Evolutionary conservation across 1,284 basidiomycete genomes (phyloP).

Genomic region (Rhodotorula sp.): DNA sequence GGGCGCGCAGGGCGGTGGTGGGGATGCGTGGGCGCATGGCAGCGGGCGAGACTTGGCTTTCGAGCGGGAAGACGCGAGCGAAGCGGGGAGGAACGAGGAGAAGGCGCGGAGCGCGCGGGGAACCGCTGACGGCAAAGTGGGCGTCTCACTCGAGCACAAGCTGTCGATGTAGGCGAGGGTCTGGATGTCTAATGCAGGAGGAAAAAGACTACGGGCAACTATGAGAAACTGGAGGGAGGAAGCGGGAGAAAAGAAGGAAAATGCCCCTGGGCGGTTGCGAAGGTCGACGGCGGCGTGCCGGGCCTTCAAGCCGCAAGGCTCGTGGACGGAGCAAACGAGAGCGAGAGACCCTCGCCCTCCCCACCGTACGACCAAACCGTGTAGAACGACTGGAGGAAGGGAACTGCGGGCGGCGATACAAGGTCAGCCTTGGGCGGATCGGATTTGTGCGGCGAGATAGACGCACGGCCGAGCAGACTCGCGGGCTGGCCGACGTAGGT

Average conservation of each 20-base stretch:
- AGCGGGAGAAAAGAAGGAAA: background rate
- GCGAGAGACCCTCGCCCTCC: background rate
- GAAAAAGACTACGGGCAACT: no score
- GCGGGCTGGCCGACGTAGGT: background rate
- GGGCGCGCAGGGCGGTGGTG: background rate
- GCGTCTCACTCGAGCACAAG: no score
- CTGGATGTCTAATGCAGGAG: no score
- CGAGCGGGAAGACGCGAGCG: constrained; percentile 16
- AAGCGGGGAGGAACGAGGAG: constrained; percentile 9
- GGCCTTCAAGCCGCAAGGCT: background rate
- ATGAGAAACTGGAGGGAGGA: no score
- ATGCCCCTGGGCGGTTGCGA: background rate
- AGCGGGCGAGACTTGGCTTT: background rate
- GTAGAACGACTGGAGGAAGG: constrained; percentile 2
- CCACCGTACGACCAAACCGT: background rate
- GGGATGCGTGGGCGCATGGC: background rate
- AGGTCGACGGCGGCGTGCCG: background rate
- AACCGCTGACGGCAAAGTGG: background rate
- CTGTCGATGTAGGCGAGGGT: no score
- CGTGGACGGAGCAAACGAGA: background rate
- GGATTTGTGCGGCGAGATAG: background rate
- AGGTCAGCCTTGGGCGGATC: background rate
- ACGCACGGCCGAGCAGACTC: background rate
- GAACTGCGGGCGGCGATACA: background rate
- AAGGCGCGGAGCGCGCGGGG: constrained; percentile 4